A percentile compares a stretch with the other conserved stretches of the same genome.
These are phyloP conservation scores for Pueraria montana DNA, from an alignment of 306 rosid species.

Conservation along the genomic window DNA sequence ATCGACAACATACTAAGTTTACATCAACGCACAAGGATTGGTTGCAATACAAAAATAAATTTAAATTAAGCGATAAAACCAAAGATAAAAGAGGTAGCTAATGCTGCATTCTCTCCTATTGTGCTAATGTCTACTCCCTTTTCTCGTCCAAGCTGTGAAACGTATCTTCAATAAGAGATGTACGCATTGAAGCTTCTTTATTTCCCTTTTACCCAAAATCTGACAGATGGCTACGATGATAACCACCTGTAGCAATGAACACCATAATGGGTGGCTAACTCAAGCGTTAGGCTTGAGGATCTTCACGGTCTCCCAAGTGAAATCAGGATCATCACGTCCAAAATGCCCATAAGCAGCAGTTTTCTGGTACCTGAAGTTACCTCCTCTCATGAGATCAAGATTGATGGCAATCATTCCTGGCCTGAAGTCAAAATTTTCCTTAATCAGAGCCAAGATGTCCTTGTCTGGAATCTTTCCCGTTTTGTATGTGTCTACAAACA, in stretches of 20 bases:
- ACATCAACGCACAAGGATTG: slow-evolving; percentile 43
- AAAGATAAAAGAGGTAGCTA: slow-evolving; percentile 20
- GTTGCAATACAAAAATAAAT: slow-evolving; percentile 33
- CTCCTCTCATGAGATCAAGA: slow-evolving; percentile 81
- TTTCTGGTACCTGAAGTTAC: slow-evolving; percentile 83
- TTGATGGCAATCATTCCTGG: slow-evolving; percentile 86
- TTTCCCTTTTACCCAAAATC: slow-evolving; percentile 34
- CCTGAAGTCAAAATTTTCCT: slow-evolving; percentile 83
- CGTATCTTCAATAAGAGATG: slow-evolving; percentile 48
- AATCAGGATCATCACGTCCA: slow-evolving; percentile 85
- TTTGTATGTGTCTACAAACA: slow-evolving; percentile 74
- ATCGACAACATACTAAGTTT: slow-evolving; percentile 30
- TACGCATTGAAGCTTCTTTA: slow-evolving; percentile 58
- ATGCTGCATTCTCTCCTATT: slow-evolving; percentile 42
- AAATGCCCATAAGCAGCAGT: slow-evolving; percentile 92
- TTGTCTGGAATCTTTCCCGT: slow-evolving; percentile 79
- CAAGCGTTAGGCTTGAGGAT: slow-evolving; percentile 78
- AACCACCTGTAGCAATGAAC: slow-evolving; percentile 45
- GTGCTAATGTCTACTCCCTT: slow-evolving; percentile 41
- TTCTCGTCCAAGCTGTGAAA: slow-evolving; percentile 42
- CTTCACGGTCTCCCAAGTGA: slow-evolving; percentile 87
- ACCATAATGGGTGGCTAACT: slow-evolving; percentile 40
- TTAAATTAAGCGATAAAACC: slow-evolving; percentile 30
- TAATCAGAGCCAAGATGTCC: slow-evolving; percentile 72
- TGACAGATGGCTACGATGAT: slow-evolving; percentile 55